Evolutionary conservation across 2,329 filamentous ascomycete genomes (phyloP).

Genomic region (Ceratocystis cacaofunesta): DNA sequence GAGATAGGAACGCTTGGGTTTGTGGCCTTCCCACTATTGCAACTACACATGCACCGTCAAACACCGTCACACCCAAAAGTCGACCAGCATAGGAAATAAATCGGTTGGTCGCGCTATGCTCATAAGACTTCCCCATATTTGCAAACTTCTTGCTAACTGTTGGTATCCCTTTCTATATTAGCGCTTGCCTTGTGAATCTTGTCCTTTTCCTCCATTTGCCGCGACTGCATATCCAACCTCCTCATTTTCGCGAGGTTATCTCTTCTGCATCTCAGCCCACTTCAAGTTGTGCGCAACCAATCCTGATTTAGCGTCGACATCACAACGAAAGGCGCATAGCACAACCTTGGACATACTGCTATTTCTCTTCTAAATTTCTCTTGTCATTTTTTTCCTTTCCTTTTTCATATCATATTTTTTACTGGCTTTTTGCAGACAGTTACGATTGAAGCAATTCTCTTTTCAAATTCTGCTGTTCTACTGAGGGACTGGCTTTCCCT

Average conservation of each 20-base stretch:
- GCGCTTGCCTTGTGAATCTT: background rate
- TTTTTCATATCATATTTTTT: background rate
- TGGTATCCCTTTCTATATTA: background rate
- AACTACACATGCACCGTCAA: background rate
- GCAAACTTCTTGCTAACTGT: background rate
- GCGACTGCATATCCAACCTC: constrained; percentile 4
- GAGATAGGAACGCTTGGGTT: background rate
- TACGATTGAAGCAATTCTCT: background rate
- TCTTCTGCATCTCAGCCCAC: background rate
- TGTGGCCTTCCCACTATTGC: background rate
- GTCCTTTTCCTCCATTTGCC: background rate
- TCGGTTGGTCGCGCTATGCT: no score
- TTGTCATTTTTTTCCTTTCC: background rate
- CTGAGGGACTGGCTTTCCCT: background rate
- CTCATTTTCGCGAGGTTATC: background rate
- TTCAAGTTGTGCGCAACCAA: background rate
- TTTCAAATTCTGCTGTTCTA: background rate
- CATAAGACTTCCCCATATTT: no score
- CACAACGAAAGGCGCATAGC: background rate
- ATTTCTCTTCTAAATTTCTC: background rate
- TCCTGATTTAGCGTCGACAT: background rate
- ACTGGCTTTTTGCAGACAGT: background rate
- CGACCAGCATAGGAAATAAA: no score
- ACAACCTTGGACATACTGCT: background rate
- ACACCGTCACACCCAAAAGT: background rate